Evolutionary conservation across 768 basidiomycete species (phyloP).

Genomic region (Hebeloma cylindrosporum): DNA sequence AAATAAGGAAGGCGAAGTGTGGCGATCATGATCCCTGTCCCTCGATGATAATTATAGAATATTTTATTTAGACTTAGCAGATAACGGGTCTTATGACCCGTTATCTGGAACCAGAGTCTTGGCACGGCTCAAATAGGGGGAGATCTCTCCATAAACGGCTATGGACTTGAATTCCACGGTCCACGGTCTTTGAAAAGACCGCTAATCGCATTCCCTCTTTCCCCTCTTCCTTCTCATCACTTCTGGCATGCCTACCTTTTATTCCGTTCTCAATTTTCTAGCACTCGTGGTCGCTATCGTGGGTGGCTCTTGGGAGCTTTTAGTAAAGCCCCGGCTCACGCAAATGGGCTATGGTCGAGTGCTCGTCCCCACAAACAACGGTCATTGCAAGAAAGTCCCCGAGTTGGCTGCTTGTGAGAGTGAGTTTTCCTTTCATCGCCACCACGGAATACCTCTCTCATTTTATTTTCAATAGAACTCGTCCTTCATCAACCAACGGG

Average conservation of each 20-base stretch:
- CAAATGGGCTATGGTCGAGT: constrained; percentile 45
- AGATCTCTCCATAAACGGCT: too few relatives aligned
- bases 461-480: constrained; percentile 39
- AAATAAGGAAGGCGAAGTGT: constrained; percentile 11
- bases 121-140: too few relatives aligned
- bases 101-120: neutral
- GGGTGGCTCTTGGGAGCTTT: constrained; percentile 47
- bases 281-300: constrained; percentile 39
- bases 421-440: constrained; percentile 27
- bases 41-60: constrained; percentile 17
- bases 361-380: constrained; percentile 46
- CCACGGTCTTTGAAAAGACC: too few relatives aligned
- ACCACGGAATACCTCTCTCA: neutral
- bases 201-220: constrained; percentile 1
- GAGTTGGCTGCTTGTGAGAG: constrained; percentile 71
- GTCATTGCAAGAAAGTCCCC: constrained; percentile 47
- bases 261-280: constrained; percentile 27
- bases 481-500: constrained; percentile 59
- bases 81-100: constrained; percentile 7
- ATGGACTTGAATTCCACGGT: too few relatives aligned
- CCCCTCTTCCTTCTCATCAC: constrained; percentile 1
- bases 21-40: neutral
- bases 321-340: constrained; percentile 44
- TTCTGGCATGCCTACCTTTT: constrained; percentile 2
- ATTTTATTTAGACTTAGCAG: constrained; percentile 16